A percentile compares a stretch with the other conserved stretches of the same genome.
phyloP scores from a whole-genome alignment of 352 stramenopile species.

The Aphanomyces invadans region DNA sequence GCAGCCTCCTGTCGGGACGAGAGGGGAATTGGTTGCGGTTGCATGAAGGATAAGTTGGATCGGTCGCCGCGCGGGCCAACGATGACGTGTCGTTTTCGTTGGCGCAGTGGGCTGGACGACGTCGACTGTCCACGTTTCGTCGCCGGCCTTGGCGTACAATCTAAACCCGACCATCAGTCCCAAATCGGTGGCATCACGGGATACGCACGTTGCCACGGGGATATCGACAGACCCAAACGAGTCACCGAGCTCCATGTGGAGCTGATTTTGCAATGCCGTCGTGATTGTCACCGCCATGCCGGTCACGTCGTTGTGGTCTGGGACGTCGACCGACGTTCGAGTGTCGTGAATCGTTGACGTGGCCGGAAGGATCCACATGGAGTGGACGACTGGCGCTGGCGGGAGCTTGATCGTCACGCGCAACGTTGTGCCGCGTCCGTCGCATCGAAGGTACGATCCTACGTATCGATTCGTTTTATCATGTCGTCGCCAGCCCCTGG shows the following conservation, averaged over 20 bases:
- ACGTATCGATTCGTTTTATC: no score
- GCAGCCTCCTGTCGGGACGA: no score
- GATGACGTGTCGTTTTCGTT: not conserved
- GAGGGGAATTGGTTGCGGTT: not conserved
- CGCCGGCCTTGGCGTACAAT: not conserved
- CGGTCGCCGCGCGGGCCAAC: no score
- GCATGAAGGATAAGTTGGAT: not conserved
- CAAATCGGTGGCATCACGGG: not conserved
- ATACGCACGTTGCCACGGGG: not conserved
- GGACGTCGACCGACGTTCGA: not conserved
- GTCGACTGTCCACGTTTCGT: not conserved
- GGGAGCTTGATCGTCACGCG: slow-evolving; percentile 62
- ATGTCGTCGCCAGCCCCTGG: no score
- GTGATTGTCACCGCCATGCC: not conserved
- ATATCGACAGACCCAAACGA: not conserved
- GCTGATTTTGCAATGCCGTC: not conserved
- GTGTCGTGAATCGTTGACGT: not conserved
- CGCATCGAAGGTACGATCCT: slow-evolving; percentile 59
- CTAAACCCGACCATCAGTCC: no score
- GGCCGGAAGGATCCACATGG: slow-evolving; percentile 27
- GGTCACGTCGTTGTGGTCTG: slow-evolving; percentile 2
- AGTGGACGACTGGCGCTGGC: slow-evolving; percentile 41
- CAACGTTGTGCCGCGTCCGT: slow-evolving; percentile 64
- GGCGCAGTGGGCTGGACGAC: not conserved
- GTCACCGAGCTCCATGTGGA: not conserved